Base-by-base conservation (phyloP, 441 rosid genomes). In the Populus hybrid region DNA sequence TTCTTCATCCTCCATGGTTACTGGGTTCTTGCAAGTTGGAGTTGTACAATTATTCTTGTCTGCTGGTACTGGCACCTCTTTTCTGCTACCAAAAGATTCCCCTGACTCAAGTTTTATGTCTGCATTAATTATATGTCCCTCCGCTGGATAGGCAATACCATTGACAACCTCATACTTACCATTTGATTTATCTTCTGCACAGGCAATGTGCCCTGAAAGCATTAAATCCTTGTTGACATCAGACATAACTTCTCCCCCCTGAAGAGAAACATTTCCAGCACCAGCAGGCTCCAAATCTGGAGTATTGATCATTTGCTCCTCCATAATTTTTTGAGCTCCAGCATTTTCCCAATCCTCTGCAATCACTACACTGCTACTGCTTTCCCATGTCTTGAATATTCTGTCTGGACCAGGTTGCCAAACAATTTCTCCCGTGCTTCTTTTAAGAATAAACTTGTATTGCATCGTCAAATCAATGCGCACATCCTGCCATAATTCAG, bases 361-460 rank as follows among this genome's bases (percentile, higher is more conserved):
- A 30, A 86, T 35, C 59, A 86, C 57, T 36, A 86, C 50, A 57
- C 78, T 75, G 16, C 61, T 79, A 16, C 67, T 65, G 67, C 77
- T 82, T 75, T 86, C 86, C 89, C 89, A 87, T 11, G 85, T 80
- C 72, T 75, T 79, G 57, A 89, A 77, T 71, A 80, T 71, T 70
- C 86, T 77, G 69, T 86, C 88, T 0, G 87, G 81, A n/a, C 89
- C 89, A 8, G 87, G 89, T 71, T 87, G 90, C 91, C 91, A 88
- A 36, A 80, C 2, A n/a, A 81, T 16, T 26, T 77, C 74, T 57
- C 85, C 89, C 0, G 65, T 14, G 30, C 30, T 36, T 57, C 53
- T 76, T 75, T 68, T 78, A 32, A 85, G 81, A 69, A 88, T 68
- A 30, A 85, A 79, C 83, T 87, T 87, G 88, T 79, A 87, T 28